Evolutionary conservation across 2,329 filamentous ascomycete genomes (phyloP).

Genomic region (Rugonectria rugulosa): DNA sequence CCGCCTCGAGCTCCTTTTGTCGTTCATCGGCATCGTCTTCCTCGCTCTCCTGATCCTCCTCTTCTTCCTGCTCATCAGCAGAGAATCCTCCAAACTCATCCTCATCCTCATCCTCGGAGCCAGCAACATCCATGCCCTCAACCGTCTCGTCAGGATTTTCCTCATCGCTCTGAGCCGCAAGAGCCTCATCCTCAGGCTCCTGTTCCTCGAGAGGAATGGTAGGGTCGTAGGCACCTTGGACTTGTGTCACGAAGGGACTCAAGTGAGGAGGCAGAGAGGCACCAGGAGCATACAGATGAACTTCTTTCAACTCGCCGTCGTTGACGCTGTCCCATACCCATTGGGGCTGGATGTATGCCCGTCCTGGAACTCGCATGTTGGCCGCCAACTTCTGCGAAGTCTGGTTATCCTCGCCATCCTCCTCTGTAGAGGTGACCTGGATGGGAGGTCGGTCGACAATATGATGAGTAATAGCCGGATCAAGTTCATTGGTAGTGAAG

Average conservation of each 20-base stretch:
- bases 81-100: conserved; percentile 59
- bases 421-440: conserved; percentile 61
- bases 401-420: conserved; percentile 66
- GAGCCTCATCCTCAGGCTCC: conserved; percentile 84
- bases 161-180: conserved; percentile 70
- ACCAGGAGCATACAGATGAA: conserved; percentile 89
- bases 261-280: conserved; percentile 91
- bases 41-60: conserved; percentile 47
- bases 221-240: conserved; percentile 90
- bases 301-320: conserved; percentile 84
- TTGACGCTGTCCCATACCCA: conserved; percentile 99
- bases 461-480: conserved; percentile 93
- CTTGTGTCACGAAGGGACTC: conserved; percentile 92
- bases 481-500: conserved; percentile 87
- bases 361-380: conserved; percentile 84
- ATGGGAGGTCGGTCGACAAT: conserved; percentile 89
- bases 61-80: conserved; percentile 53
- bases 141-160: conserved; percentile 55
- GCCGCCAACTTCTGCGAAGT: conserved; percentile 64
- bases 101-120: conserved; percentile 54
- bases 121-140: conserved; percentile 59
- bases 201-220: conserved; percentile 86
- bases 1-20: conserved; percentile 91
- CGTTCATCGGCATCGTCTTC: conserved; percentile 75
- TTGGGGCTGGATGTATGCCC: conserved; percentile 94